Conservation (phyloP, 805 yeast genomes). For the Metschnikowia reukaufii region DNA sequence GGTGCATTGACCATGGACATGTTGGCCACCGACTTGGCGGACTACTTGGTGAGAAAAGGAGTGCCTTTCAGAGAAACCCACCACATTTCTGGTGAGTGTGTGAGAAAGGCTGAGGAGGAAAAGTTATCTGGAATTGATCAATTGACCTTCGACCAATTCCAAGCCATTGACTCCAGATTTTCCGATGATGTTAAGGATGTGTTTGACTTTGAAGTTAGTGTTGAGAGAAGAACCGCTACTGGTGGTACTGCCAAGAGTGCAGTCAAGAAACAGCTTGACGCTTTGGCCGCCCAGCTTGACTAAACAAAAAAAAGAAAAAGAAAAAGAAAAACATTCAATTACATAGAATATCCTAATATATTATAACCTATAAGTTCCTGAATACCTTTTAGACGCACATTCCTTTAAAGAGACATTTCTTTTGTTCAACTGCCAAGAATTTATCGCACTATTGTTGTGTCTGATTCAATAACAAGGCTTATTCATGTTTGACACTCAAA, state of each 20-base stretch:
- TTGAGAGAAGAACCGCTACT: constrained; percentile 92
- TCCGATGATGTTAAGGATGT: constrained; percentile 75
- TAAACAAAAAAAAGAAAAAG: constrained; percentile 1
- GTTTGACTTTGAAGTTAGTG: constrained; percentile 91
- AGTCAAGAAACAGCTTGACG: constrained; percentile 67
- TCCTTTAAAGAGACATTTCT: no score
- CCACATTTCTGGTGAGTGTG: constrained; percentile 98
- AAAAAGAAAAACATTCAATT: background rate
- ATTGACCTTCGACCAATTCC: constrained; percentile 72
- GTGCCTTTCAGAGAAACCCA: constrained; percentile 99
- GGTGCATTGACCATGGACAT: constrained; percentile 95
- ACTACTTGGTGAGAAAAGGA: constrained; percentile 94
- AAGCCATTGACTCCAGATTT: constrained; percentile 78
- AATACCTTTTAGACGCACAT: no score
- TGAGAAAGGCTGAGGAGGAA: constrained; percentile 80
- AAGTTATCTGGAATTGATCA: constrained; percentile 83
- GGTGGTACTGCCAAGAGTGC: constrained; percentile 97
- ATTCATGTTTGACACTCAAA: no score
- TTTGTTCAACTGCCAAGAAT: no score
- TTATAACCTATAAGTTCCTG: no score
- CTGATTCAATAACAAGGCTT: no score
- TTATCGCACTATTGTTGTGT: no score
- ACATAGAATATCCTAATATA: no score
- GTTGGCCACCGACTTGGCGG: constrained; percentile 98
- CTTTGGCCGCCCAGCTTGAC: constrained; percentile 27